phyloP scores from a whole-genome alignment of 768 basidiomycete genomes.

The Lyophyllum decastes region DNA sequence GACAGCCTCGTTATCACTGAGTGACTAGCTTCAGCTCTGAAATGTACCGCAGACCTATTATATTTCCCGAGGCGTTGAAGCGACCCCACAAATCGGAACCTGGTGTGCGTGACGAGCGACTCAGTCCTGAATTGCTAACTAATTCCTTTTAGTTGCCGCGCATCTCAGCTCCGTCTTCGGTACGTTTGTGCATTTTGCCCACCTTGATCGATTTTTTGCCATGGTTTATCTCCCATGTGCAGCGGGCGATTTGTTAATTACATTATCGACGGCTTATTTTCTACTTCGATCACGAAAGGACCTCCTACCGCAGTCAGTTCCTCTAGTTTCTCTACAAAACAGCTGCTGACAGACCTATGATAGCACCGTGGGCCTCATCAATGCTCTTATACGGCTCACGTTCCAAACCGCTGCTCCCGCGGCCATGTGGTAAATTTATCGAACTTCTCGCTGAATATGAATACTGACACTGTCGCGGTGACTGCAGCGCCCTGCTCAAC shows the following conservation, averaged over 20 bases:
- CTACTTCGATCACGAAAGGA: slow-evolving; percentile 27
- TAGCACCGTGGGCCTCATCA: slow-evolving; percentile 29
- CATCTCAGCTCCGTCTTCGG: slow-evolving; percentile 30
- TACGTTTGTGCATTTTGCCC: slow-evolving; percentile 4
- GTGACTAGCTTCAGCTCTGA: not conserved
- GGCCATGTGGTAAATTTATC: slow-evolving; percentile 4
- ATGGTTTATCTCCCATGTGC: not conserved
- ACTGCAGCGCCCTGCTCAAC: slow-evolving; percentile 32
- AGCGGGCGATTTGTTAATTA: slow-evolving; percentile 31
- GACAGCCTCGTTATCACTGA: not conserved
- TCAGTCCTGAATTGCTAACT: not conserved
- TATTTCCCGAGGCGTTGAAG: slow-evolving; percentile 17
- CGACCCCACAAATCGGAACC: slow-evolving; percentile 16
- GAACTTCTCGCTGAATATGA: not conserved
- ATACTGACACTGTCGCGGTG: not conserved
- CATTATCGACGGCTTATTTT: slow-evolving; percentile 28
- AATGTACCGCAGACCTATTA: slow-evolving; percentile 24
- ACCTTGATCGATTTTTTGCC: too few species aligned
- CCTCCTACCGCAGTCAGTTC: slow-evolving; percentile 28
- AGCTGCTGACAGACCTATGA: not conserved
- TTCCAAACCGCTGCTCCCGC: slow-evolving; percentile 33
- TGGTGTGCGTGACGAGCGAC: slow-evolving; percentile 23
- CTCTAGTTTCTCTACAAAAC: not conserved
- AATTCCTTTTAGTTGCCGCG: slow-evolving; percentile 23
- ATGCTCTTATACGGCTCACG: slow-evolving; percentile 25